Conservation (phyloP, 2,329 filamentous ascomycete species). For the Alternaria triticimaculans region DNA sequence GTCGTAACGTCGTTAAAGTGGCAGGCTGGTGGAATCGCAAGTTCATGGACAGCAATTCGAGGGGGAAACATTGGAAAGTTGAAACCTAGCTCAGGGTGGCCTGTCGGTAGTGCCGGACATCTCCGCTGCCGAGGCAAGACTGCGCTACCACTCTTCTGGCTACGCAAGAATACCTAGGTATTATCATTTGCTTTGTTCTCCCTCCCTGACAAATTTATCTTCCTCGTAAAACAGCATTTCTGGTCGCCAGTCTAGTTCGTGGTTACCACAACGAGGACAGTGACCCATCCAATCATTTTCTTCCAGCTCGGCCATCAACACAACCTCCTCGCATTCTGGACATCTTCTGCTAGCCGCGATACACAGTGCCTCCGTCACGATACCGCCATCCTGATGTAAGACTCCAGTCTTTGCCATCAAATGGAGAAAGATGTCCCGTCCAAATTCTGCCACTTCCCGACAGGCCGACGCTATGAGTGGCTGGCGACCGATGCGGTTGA, state of each 20-base stretch:
- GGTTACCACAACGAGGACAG: too few species aligned
- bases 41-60: constrained; percentile 14
- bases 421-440: not conserved
- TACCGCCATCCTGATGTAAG: not conserved
- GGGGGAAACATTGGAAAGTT: constrained; percentile 11
- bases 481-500: not conserved
- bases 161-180: too few species aligned
- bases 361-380: not conserved
- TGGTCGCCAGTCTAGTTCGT: not conserved
- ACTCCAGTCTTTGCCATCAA: not conserved
- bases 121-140: constrained; percentile 10
- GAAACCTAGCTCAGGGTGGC: constrained; percentile 16
- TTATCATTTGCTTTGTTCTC: too few species aligned
- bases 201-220: too few species aligned
- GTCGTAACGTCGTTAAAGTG: constrained; percentile 42
- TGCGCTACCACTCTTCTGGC: not conserved
- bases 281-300: too few species aligned
- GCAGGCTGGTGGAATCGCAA: constrained; percentile 15
- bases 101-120: constrained; percentile 19
- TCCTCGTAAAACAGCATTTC: too few species aligned
- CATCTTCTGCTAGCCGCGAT: not conserved
- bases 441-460: not conserved
- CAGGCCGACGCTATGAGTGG: not conserved
- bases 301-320: not conserved
- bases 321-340: not conserved